Evolutionary conservation across 108 stramenopile genomes (phyloP), one percentile per base, ranked within the genome.

Genomic region (Cyclotella baltica): DNA sequence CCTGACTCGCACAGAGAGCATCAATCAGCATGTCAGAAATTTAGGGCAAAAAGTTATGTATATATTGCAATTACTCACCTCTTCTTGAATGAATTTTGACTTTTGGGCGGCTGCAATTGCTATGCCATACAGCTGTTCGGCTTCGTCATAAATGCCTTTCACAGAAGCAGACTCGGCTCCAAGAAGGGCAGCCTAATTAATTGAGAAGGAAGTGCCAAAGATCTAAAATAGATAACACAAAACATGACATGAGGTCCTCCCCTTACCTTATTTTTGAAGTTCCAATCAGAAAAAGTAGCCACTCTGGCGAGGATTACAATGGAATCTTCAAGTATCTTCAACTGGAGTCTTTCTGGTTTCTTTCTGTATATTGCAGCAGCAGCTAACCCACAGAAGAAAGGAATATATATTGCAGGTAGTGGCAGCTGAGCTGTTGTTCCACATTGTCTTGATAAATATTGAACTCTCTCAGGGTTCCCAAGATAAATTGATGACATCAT

Each of bases 181-280:
- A n/a, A 80, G 51, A 2, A 80, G 31, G 31, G 50, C 31, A 3
- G n/a, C n/a, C n/a, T n/a, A n/a, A n/a, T n/a, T n/a, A n/a, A n/a
- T n/a, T n/a, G n/a, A n/a, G n/a, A n/a, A n/a, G n/a, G n/a, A n/a
- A n/a, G n/a, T n/a, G n/a, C n/a, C n/a, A n/a, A n/a, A n/a, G n/a
- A n/a, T n/a, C n/a, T n/a, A n/a, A n/a, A n/a, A n/a, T n/a, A n/a
- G n/a, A n/a, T n/a, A n/a, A n/a, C n/a, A n/a, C n/a, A n/a, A n/a
- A n/a, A n/a, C n/a, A n/a, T n/a, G n/a, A n/a, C n/a, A n/a, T n/a
- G n/a, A n/a, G n/a, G n/a, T n/a, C n/a, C n/a, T n/a, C n/a, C n/a
- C n/a, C n/a, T n/a, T n/a, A 70, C 64, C 66, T 80, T 78, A 28
- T 70, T 70, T 63, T 58, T 29, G 28, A 62, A 78, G 46, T 78